phyloP scores from a whole-genome alignment of 192 early-diverging fungal species.

The Funneliformis geosporum region DNA sequence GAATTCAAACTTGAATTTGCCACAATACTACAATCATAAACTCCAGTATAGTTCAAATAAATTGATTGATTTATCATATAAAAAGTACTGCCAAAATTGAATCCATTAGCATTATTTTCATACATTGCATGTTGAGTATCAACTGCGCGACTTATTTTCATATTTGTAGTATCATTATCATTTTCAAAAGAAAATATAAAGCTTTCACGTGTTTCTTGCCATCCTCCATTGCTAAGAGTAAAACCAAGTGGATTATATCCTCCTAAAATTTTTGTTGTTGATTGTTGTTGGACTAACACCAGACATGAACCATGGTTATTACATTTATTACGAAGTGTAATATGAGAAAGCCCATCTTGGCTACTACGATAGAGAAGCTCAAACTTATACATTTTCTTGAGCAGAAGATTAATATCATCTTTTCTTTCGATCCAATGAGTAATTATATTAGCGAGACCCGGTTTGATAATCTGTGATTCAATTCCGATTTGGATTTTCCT shows the following conservation, averaged over 20 bases:
- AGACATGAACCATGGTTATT: too few species aligned
- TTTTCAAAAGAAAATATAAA: too few species aligned
- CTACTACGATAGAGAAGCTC: constrained; percentile 6
- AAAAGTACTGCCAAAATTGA: background rate
- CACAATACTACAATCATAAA: background rate
- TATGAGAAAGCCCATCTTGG: background rate
- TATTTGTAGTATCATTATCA: too few species aligned
- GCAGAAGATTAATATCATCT: background rate
- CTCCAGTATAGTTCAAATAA: background rate
- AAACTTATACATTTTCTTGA: constrained; percentile 7
- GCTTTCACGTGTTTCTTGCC: too few species aligned
- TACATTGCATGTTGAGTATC: too few species aligned
- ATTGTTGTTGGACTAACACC: too few species aligned
- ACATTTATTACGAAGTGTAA: too few species aligned
- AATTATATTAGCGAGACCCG: background rate
- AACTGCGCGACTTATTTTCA: too few species aligned
- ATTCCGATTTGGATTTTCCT: too few species aligned
- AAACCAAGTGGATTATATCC: background rate
- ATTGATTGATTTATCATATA: background rate
- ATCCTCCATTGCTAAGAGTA: background rate
- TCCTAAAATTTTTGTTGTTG: background rate
- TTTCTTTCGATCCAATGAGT: constrained; percentile 11
- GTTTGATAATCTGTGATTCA: background rate
- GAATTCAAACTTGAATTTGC: too few species aligned
- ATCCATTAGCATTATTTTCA: background rate